These are phyloP conservation scores for Camellia lanceoleosa DNA, from an alignment of 148 eudicot genomes.

Conservation along the genomic window DNA sequence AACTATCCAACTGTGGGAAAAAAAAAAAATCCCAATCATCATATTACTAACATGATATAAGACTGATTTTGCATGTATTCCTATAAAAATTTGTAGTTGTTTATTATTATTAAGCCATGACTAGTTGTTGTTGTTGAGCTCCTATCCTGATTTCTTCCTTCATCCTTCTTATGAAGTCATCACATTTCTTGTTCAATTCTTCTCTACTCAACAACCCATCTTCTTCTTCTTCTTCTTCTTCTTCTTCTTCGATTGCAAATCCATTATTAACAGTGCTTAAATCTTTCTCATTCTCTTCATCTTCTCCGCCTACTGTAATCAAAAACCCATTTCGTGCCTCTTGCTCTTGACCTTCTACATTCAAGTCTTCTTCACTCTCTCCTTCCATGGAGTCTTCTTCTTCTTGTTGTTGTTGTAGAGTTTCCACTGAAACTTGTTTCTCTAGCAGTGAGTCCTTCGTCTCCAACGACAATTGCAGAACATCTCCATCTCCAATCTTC, in stretches of 20 bases:
- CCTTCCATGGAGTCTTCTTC: background rate
- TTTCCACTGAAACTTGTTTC: background rate
- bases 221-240: slow-evolving; percentile 21
- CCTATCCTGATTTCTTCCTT: slow-evolving; percentile 61
- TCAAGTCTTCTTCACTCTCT: slow-evolving; percentile 5
- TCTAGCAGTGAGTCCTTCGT: background rate
- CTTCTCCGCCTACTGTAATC: slow-evolving; percentile 18
- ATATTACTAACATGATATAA: background rate
- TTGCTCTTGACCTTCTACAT: slow-evolving; percentile 8
- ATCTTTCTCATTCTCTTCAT: slow-evolving; percentile 16
- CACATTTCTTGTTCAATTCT: slow-evolving; percentile 68
- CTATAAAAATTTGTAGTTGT: no score
- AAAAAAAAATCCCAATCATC: background rate
- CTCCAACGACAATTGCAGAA: background rate
- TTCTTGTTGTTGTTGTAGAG: slow-evolving; percentile 2
- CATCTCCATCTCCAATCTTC: background rate
- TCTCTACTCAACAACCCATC: slow-evolving; percentile 46
- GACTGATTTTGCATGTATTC: background rate
- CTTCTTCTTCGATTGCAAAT: slow-evolving; percentile 17
- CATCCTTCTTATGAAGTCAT: slow-evolving; percentile 71
- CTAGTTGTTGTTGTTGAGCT: slow-evolving; percentile 43
- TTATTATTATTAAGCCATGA: slow-evolving; percentile 20
- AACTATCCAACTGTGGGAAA: background rate
- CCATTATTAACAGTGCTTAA: background rate
- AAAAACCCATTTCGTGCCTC: background rate